Base-by-base conservation (phyloP, 2,329 filamentous ascomycete species). In the Alternaria gaisen region DNA sequence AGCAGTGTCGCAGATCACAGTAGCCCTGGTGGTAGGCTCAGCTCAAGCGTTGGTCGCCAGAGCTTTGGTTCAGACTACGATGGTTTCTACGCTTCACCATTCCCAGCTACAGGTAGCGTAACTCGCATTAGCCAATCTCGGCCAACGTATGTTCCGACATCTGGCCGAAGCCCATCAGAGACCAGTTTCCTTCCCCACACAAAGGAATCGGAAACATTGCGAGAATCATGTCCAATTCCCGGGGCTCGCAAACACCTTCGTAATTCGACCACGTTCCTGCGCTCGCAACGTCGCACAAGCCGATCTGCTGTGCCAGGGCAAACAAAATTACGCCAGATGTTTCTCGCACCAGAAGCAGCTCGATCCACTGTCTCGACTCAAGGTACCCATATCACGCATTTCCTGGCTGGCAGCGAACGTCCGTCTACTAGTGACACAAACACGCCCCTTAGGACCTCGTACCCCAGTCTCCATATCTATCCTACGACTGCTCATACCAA, bases 1-100 rank as follows among this genome's bases (percentile, higher is more conserved):
- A 81, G 79, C 57, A 81, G 78, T 58, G 54, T 77, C 16, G 77
- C 77, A 42, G 71, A 79, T 44, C 75, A 66, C 8, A 80, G 77
- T 58, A 79, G 77, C 34, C 74, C 74, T 11, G 75, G 72, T 40
- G 63, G 62, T 5, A 57, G 47, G 12, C 64, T 65, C 34, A 71
- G 58, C 56, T 73, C 69, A 26, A 71, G 64, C 41, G 61, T 65
- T 36, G 54, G 61, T 51, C 64, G 55, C 41, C 48, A 48, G 32
- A 69, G 60, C 51, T 48, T 56, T n/a, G 59, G 44, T 42, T 56
- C 62, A 18, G 60, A 61, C 4, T 64, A 67, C 22, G 53, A 58
- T 16, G 67, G 65, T 0, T 76, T 73, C 58, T 73, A 75, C 30
- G 60, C 64, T 24, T 60, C 64, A 4, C 70, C 72, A 1, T 72